Evolutionary conservation across 345 rosid genomes (phyloP).

Genomic region (Euphorbia lathyris): DNA sequence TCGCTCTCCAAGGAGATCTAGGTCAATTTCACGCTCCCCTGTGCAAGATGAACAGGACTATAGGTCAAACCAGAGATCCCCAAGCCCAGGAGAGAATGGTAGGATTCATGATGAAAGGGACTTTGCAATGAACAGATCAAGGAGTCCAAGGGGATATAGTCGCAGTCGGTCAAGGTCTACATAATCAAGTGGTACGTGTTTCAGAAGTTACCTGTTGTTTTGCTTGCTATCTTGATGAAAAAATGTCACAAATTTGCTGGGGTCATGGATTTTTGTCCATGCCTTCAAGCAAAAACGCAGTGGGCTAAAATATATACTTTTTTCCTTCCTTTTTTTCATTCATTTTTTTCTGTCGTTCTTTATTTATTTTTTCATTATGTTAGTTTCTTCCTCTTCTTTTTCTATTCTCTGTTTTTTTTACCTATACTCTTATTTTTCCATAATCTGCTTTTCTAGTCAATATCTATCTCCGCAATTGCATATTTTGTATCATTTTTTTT

Average conservation of each 20-base stretch:
- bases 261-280: background rate
- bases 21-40: slow-evolving; percentile 53
- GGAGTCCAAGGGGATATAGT: slow-evolving; percentile 40
- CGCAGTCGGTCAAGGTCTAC: slow-evolving; percentile 46
- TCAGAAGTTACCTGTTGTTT: background rate
- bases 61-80: slow-evolving; percentile 41
- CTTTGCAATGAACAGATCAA: slow-evolving; percentile 38
- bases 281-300: background rate
- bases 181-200: slow-evolving; percentile 44
- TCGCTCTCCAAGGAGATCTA: slow-evolving; percentile 47
- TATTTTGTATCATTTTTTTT: too few relatives aligned
- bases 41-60: slow-evolving; percentile 43
- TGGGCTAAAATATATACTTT: too few relatives aligned
- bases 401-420: too few relatives aligned
- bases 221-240: background rate
- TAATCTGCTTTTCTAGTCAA: too few relatives aligned
- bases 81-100: slow-evolving; percentile 47
- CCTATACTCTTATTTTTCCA: too few relatives aligned
- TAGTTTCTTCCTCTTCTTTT: too few relatives aligned
- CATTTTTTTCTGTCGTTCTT: too few relatives aligned
- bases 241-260: background rate
- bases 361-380: too few relatives aligned
- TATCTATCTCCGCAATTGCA: too few relatives aligned
- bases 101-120: slow-evolving; percentile 42
- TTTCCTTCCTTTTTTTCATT: too few relatives aligned